Evolutionary conservation across 2,329 filamentous ascomycete species (phyloP), one percentile per base, ranked within the genome.

Genomic region (Aspergillus sp.): DNA sequence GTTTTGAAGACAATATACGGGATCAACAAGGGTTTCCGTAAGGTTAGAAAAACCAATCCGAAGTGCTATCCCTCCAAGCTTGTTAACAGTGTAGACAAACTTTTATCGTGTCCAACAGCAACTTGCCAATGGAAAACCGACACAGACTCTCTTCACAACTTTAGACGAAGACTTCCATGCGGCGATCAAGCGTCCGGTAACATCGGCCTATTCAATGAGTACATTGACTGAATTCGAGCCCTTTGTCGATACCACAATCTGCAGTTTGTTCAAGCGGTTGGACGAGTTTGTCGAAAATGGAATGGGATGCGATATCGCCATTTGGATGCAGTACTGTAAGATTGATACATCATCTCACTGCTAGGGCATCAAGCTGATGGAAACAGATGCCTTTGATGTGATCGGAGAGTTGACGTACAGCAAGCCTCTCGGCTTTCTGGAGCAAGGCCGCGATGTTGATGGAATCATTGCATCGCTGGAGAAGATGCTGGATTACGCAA

Each of bases 161-260:
- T 48, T 53, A 3, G 52, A 59, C 35, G 71, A 74, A 45, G 55
- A 47, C 1, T 65, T 66, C 20, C 73, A 76, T 52, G 65, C 68
- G 2, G 61, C 55, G 7, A 67, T 71, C 5, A 72, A 70, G 42
- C 62, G 67, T 12, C 59, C 65, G 1, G 62, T 73, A 10, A 66
- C 71, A 0, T 59, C 60, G 30, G 61, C 66, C 0, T 75, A 75
- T 50, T 65, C 68, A 1, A 63, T 75, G 58, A 68, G 60, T 17
- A 72, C 63, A 0, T 49, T 75, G 10, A 62, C 72, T 5, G 64
- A 67, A 9, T 71, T 68, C 39, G 67, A 70, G 45, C 60, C 60
- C 1, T 63, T 67, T 25, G 67, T 70, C 5, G 66, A 72, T 45
- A 59, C 52, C 2, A 68, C 64, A 0, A 65, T 65, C 1, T 23